Evolutionary conservation across 2,329 filamentous ascomycete species (phyloP).

Genomic region (Nothophoma quercina): DNA sequence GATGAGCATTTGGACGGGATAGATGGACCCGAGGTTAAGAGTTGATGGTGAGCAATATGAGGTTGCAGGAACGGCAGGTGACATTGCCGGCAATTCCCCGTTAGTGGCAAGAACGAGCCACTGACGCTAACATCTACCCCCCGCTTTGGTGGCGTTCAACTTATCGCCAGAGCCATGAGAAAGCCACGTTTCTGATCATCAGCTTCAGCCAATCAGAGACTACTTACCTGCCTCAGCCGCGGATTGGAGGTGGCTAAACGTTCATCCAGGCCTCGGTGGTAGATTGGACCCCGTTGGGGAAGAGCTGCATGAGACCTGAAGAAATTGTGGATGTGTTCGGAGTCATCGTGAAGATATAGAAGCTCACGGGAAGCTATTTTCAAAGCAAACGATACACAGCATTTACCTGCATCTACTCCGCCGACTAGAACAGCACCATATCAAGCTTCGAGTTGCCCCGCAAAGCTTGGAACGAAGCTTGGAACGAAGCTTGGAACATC

Average conservation of each 20-base stretch:
- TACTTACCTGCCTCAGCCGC: neutral
- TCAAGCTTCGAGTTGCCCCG: neutral
- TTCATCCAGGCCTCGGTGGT: constrained; percentile 21
- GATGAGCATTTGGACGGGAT: neutral
- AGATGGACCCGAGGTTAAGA: neutral
- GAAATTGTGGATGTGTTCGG: neutral
- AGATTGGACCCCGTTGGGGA: constrained; percentile 12
- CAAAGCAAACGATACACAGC: neutral
- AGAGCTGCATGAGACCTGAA: constrained; percentile 8
- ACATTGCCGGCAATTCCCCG: neutral
- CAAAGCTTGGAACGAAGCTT: neutral
- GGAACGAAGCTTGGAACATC: neutral
- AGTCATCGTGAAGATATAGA: neutral
- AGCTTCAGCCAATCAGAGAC: constrained; percentile 1
- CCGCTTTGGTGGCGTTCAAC: too few relatives aligned
- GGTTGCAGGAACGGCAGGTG: neutral
- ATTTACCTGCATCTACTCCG: neutral
- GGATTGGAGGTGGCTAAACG: constrained; percentile 15
- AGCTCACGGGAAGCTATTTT: neutral
- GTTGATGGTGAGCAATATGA: neutral
- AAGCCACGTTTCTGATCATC: neutral
- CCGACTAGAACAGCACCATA: neutral
- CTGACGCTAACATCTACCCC: neutral
- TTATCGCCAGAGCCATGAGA: neutral
- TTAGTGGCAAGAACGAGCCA: neutral